Evolutionary conservation across 2,329 filamentous ascomycete genomes (phyloP).

Genomic region (Cladosporium sp.): DNA sequence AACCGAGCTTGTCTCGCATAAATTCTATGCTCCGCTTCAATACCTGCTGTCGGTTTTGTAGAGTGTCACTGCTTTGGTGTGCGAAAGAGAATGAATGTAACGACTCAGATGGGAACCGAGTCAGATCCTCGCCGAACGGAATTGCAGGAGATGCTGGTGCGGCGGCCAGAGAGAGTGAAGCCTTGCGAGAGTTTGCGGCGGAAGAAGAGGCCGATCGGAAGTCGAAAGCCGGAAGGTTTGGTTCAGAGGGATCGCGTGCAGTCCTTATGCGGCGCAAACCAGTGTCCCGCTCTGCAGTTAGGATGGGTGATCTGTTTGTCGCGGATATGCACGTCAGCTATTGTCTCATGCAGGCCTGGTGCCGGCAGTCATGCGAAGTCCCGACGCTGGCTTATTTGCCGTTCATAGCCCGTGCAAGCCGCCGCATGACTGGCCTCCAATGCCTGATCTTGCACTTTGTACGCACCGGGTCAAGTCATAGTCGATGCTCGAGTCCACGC

Average conservation of each 20-base stretch:
- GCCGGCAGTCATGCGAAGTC: slow-evolving; percentile 9
- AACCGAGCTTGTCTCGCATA: slow-evolving; percentile 88
- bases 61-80: slow-evolving; percentile 86
- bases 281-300: slow-evolving; percentile 59
- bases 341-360: slow-evolving; percentile 15
- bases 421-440: background rate
- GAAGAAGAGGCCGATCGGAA: slow-evolving; percentile 69
- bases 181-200: slow-evolving; percentile 56
- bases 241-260: slow-evolving; percentile 64
- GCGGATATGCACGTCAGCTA: slow-evolving; percentile 17
- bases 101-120: slow-evolving; percentile 90
- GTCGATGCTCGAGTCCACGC: slow-evolving; percentile 15
- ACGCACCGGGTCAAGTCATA: slow-evolving; percentile 20
- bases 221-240: slow-evolving; percentile 67
- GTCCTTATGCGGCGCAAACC: slow-evolving; percentile 90
- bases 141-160: slow-evolving; percentile 68
- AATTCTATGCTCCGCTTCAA: slow-evolving; percentile 94
- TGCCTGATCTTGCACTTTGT: background rate
- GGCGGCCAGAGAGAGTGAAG: slow-evolving; percentile 57
- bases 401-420: background rate
- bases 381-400: slow-evolving; percentile 11
- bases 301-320: slow-evolving; percentile 68
- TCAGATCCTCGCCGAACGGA: slow-evolving; percentile 80
- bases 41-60: slow-evolving; percentile 89
- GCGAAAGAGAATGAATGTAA: slow-evolving; percentile 98